These are phyloP conservation scores for Kluyveromyces sp. DNA, from an alignment of 1,139 yeast genomes.

Conservation along the genomic window DNA sequence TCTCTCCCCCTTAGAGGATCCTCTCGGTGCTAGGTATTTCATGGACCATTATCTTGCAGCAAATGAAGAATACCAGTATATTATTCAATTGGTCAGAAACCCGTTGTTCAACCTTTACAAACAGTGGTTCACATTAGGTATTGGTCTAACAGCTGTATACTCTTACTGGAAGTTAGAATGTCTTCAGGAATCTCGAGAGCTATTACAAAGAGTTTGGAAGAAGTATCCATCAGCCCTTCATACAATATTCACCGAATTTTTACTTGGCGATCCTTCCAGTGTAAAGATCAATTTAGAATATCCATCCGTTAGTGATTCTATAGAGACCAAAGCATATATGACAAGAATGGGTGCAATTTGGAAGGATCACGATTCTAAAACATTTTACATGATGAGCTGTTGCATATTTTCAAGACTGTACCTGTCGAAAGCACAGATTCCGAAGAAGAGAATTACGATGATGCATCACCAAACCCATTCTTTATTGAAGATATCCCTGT, in stretches of 20 bases:
- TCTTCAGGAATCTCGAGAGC: slow-evolving; percentile 37
- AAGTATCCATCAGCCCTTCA: slow-evolving; percentile 49
- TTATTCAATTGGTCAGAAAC: slow-evolving; percentile 48
- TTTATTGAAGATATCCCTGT: slow-evolving; percentile 39
- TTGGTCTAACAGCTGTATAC: slow-evolving; percentile 58
- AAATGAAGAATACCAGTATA: slow-evolving; percentile 56
- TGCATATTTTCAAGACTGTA: neutral
- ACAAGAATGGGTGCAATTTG: slow-evolving; percentile 22
- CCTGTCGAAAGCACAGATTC: neutral
- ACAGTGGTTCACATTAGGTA: slow-evolving; percentile 68
- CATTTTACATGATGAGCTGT: slow-evolving; percentile 26
- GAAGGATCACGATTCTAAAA: slow-evolving; percentile 35
- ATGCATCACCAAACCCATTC: slow-evolving; percentile 14
- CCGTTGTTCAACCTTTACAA: slow-evolving; percentile 49
- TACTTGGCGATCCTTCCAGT: slow-evolving; percentile 16
- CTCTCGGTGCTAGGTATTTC: slow-evolving; percentile 70
- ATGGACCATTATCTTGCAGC: slow-evolving; percentile 72
- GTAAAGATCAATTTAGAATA: neutral
- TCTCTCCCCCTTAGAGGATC: slow-evolving; percentile 73
- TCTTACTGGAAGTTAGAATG: slow-evolving; percentile 45
- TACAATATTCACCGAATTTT: slow-evolving; percentile 17
- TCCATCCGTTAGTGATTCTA: slow-evolving; percentile 3
- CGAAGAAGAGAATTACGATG: neutral
- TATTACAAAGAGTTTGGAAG: slow-evolving; percentile 44
- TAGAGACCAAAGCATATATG: slow-evolving; percentile 24